Percentiles rank a stretch among this genome's conserved stretches.
Evolutionary conservation across 2,329 filamentous ascomycete genomes (phyloP).

Genomic region (Tolypocladium capitatum): DNA sequence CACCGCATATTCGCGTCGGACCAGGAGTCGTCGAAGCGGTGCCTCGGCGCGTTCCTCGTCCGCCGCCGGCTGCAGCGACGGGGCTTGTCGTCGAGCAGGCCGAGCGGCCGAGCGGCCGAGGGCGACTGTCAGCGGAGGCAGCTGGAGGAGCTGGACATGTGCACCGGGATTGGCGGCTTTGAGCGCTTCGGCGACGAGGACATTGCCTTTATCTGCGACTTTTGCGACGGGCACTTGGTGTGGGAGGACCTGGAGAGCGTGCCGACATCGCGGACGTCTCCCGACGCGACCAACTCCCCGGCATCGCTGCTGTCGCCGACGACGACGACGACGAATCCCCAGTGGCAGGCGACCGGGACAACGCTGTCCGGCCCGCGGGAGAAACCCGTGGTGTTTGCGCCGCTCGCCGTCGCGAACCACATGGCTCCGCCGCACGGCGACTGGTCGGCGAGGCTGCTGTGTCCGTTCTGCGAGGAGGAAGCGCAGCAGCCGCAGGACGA

Average conservation of each 20-base stretch:
- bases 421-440: constrained; percentile 34
- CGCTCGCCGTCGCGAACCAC: constrained; percentile 45
- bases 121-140: constrained; percentile 19
- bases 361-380: constrained; percentile 25
- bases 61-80: constrained; percentile 33
- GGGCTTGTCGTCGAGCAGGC: neutral
- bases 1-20: constrained; percentile 40
- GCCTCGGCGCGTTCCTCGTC: constrained; percentile 43
- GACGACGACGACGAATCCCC: constrained; percentile 15
- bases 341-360: constrained; percentile 40
- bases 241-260: constrained; percentile 43
- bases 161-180: constrained; percentile 40
- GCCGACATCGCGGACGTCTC: constrained; percentile 25
- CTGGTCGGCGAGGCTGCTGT: constrained; percentile 38
- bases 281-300: constrained; percentile 8
- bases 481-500: constrained; percentile 26
- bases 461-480: constrained; percentile 44
- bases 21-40: constrained; percentile 33
- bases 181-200: constrained; percentile 41
- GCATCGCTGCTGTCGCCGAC: constrained; percentile 10
- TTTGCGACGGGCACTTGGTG: constrained; percentile 45
- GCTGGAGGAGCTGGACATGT: constrained; percentile 36
- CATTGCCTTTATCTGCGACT: constrained; percentile 47
- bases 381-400: constrained; percentile 42
- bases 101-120: neutral